Conservation (phyloP, 2,329 filamentous ascomycete species). For the Meredithiella fracta region DNA sequence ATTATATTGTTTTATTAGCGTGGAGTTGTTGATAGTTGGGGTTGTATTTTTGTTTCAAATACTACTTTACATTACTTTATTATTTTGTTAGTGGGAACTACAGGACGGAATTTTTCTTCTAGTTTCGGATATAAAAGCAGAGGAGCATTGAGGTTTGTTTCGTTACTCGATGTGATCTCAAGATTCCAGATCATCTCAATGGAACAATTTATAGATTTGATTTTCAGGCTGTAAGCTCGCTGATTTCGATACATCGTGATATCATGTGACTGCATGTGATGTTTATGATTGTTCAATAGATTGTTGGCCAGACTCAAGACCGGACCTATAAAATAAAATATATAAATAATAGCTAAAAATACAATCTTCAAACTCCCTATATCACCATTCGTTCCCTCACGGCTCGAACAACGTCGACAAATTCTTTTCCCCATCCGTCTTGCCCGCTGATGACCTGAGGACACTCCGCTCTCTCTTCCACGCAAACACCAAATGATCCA, state of each 20-base stretch:
- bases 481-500: constrained; percentile 56
- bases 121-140: not conserved
- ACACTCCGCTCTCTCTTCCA: constrained; percentile 31
- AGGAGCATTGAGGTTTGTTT: not conserved
- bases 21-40: not conserved
- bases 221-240: too few species aligned
- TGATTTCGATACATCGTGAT: too few species aligned
- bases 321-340: not conserved
- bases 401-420: constrained; percentile 16
- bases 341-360: not conserved
- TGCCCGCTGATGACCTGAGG: constrained; percentile 19
- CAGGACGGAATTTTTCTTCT: not conserved
- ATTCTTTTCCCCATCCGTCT: constrained; percentile 12
- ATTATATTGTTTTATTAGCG: not conserved
- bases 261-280: too few species aligned
- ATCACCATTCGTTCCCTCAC: not conserved
- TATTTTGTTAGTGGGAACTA: constrained; percentile 7
- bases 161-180: not conserved
- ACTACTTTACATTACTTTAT: not conserved
- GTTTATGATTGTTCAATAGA: too few species aligned
- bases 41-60: not conserved
- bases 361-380: not conserved
- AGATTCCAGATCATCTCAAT: not conserved
- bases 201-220: not conserved
- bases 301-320: too few species aligned